Evolutionary conservation across 257 asterid species (phyloP), one percentile per base, ranked within the genome.

Genomic region (Solanum peruvianum): DNA sequence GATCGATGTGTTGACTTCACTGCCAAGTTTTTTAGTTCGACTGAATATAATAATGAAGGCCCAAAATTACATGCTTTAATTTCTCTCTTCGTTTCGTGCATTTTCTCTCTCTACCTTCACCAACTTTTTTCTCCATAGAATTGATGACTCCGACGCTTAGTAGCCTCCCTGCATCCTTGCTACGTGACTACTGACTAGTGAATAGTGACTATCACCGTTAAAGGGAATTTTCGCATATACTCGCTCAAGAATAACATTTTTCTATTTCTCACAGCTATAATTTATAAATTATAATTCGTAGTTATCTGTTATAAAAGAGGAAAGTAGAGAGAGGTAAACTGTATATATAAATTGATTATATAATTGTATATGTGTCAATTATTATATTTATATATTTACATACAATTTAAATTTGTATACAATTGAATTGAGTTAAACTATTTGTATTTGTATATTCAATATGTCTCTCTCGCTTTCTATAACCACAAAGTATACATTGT

Each of bases 231-330:
- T 11, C 4, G 14, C 14, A 3, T 44, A 0, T 44, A 44, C 5
- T 11, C 9, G 0, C 4, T 20, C 62, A 52, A 52, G 6, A 52
- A 52, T 16, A 52, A 2, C 0, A 16, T 52, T 6, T 10, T 52
- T 6, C 1, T 52, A 9, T 0, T 6, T 52, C 0, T 52, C 0
- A 16, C 7, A 16, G 62, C 2, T 52, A 18, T 16, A 16, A 0
- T 52, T 52, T 52, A 1, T 0, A 6, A 52, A 16, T 52, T 16
- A 52, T 21, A 0, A 52, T 52, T 16, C 1, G 1, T 52, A 52
- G 10, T 16, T 52, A 18, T 1, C 0, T 52, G 10, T 52, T 52
- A 52, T 16, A 52, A 1, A 1, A 0, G 6, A 15, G 9, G 9
- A 49, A 1, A 49, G 23, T 5, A 9, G 3, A 49, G 20, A 49